Evolutionary conservation across 2,329 filamentous ascomycete genomes (phyloP).

Genomic region (Sphaerulina populicola): DNA sequence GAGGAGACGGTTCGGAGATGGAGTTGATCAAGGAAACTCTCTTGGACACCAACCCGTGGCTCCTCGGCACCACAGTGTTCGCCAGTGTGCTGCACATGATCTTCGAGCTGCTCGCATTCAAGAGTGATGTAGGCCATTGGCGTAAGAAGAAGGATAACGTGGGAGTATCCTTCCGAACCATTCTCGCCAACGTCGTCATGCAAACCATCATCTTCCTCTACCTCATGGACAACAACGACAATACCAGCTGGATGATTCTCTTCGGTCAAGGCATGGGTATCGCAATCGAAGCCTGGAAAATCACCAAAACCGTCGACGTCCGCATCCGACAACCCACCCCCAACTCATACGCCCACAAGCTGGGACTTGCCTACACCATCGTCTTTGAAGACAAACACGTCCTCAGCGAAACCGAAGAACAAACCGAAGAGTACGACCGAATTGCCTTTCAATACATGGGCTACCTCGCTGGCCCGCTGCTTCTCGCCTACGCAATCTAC

Average conservation of each 20-base stretch:
- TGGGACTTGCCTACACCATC: conserved; percentile 58
- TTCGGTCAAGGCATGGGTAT: conserved; percentile 84
- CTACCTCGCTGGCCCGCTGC: conserved; percentile 76
- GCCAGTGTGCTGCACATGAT: conserved; percentile 88
- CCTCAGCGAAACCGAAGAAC: conserved; percentile 87
- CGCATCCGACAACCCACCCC: conserved; percentile 62
- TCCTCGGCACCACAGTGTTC: conserved; percentile 73
- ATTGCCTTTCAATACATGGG: conserved; percentile 98
- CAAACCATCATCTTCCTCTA: conserved; percentile 93
- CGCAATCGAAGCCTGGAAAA: conserved; percentile 77
- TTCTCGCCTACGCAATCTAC: conserved; percentile 84
- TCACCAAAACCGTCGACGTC: conserved; percentile 90
- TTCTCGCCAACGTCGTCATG: conserved; percentile 97
- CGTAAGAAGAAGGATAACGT: conserved; percentile 99
- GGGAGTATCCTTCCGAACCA: conserved; percentile 90
- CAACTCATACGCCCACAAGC: conserved; percentile 51
- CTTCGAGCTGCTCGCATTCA: conserved; percentile 93
- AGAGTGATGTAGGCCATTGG: conserved; percentile 94
- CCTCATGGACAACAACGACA: conserved; percentile 91
- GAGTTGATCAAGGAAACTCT: conserved; percentile 96
- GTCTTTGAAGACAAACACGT: conserved; percentile 94
- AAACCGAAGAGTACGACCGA: conserved; percentile 96
- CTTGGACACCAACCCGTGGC: conserved; percentile 85
- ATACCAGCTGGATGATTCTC: conserved; percentile 98
- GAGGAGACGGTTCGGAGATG: conserved; percentile 84